A percentile compares a stretch with the other conserved stretches of the same genome.
These are phyloP conservation scores for Dactylellina parvicollis DNA, from an alignment of 2,329 filamentous ascomycete species.

Conservation along the genomic window DNA sequence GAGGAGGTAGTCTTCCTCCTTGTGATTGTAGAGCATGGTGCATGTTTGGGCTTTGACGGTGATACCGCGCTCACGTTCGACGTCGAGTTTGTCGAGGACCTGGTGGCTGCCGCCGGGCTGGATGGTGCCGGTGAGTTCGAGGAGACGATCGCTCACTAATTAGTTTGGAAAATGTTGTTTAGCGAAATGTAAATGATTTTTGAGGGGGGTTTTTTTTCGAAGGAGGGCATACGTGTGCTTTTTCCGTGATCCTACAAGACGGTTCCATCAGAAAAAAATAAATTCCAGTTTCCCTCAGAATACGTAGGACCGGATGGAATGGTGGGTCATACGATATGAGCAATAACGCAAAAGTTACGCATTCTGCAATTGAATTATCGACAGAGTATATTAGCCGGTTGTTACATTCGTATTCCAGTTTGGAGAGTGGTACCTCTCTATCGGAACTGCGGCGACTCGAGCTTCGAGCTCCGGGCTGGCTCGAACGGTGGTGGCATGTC, in stretches of 20 bases:
- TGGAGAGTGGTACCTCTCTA: constrained; percentile 70
- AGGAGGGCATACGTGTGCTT: constrained; percentile 70
- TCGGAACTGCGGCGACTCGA: constrained; percentile 77
- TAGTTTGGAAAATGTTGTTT: neutral
- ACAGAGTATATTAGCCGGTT: neutral
- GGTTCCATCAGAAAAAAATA: constrained; percentile 42
- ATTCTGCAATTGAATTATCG: constrained; percentile 57
- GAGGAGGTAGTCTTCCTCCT: constrained; percentile 86
- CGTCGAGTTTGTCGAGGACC: constrained; percentile 94
- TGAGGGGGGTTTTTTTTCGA: neutral
- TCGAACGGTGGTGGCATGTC: constrained; percentile 34
- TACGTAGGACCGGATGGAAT: neutral
- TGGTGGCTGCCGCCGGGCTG: constrained; percentile 87
- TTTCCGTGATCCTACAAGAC: constrained; percentile 82
- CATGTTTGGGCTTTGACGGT: constrained; percentile 99
- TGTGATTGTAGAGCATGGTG: constrained; percentile 92
- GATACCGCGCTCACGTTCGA: constrained; percentile 94
- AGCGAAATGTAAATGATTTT: no score
- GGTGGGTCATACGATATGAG: constrained; percentile 72
- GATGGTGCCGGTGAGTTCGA: constrained; percentile 95
- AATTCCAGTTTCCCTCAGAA: neutral
- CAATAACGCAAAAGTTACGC: constrained; percentile 98
- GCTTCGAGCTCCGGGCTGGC: constrained; percentile 64
- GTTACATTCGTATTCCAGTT: neutral
- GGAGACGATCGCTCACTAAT: constrained; percentile 79